Base-by-base conservation (phyloP, 306 rosid genomes). In the Lathyrus tuberosus region DNA sequence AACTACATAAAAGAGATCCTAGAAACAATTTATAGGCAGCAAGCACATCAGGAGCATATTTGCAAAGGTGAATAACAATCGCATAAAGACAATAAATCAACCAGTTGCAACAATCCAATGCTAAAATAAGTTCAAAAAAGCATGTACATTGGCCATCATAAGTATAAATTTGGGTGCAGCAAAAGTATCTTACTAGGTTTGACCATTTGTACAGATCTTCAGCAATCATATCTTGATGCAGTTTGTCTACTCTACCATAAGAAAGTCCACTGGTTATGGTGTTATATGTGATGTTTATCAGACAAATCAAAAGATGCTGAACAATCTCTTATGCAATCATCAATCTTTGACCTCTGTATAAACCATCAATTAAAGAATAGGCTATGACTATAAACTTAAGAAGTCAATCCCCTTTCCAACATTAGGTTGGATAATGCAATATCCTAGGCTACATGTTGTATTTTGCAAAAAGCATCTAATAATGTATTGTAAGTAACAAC, bases 401-500 rank as follows among this genome's bases (percentile, higher is more conserved):
- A 41, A 40, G 52, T 17, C 20, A 20, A 51, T 12, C 26, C 44
- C 35, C 13, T 51, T 22, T 52, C 12, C 0, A 65, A 54, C 9
- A 41, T 64, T 44, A 64, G 68, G 24, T 63, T 33, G 38, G 54
- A 43, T 12, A 17, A 65, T 43, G 60, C 63, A 68, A 22, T 49
- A 49, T 17, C 70, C 58, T 61, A 51, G 51, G 46, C n/a, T 10
- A 30, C 51, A 69, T 31, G 63, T 38, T 67, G 75, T 24, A 15
- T 41, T 62, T 76, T 69, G 59, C 43, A 28, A 52, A 76, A 53
- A 13, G 60, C 76, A 62, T 53, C 71, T 62, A 76, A 69, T 26
- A 76, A 76, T n/a, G 44, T 53, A 76, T 76, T 76, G 61, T 60
- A 76, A 48, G 70, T 76, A 47, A 68, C 58, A 49, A 40, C 16